Evolutionary conservation across 2,329 filamentous ascomycete species (phyloP).

Genomic region (Aspergillus sp.): DNA sequence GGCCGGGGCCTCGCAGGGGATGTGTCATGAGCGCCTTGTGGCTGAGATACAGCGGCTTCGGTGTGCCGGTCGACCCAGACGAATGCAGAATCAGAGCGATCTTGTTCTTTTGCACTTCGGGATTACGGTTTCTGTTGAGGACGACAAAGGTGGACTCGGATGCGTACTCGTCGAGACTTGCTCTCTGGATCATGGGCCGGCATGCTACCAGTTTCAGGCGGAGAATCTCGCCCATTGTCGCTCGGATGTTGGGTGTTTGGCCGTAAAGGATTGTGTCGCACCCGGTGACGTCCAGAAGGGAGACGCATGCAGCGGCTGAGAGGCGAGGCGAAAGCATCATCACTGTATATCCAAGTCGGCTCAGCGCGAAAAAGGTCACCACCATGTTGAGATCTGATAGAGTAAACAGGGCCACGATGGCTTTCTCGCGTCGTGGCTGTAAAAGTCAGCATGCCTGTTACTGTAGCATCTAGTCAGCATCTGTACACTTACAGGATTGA

Average conservation of each 20-base stretch:
- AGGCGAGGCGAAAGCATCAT: slow-evolving; percentile 46
- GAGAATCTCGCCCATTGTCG: slow-evolving; percentile 29
- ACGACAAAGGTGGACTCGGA: slow-evolving; percentile 16
- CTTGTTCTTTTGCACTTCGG: slow-evolving; percentile 27
- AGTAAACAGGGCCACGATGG: slow-evolving; percentile 39
- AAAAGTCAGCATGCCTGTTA: not conserved
- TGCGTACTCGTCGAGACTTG: slow-evolving; percentile 1
- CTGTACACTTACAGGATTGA: slow-evolving; percentile 12
- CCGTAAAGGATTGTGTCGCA: slow-evolving; percentile 39
- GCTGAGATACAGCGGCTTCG: slow-evolving; percentile 46
- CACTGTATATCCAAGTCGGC: slow-evolving; percentile 43
- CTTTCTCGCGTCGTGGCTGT: slow-evolving; percentile 17
- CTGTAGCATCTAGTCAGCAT: not conserved
- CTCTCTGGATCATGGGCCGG: slow-evolving; percentile 21
- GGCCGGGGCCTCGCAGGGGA: slow-evolving; percentile 33
- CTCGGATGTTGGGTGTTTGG: slow-evolving; percentile 29
- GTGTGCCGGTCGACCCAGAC: slow-evolving; percentile 48
- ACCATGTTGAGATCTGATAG: slow-evolving; percentile 43
- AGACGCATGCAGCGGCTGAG: slow-evolving; percentile 39
- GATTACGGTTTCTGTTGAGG: slow-evolving; percentile 18
- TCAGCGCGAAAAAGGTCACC: slow-evolving; percentile 44
- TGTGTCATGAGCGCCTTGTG: slow-evolving; percentile 40
- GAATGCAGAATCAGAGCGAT: slow-evolving; percentile 46
- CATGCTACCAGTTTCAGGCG: slow-evolving; percentile 22
- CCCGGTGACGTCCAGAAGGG: slow-evolving; percentile 35